A percentile compares a stretch with the other conserved stretches of the same genome.
Evolutionary conservation across 2,329 filamentous ascomycete species (phyloP).

Genomic region (Talaromyces funiculosus): DNA sequence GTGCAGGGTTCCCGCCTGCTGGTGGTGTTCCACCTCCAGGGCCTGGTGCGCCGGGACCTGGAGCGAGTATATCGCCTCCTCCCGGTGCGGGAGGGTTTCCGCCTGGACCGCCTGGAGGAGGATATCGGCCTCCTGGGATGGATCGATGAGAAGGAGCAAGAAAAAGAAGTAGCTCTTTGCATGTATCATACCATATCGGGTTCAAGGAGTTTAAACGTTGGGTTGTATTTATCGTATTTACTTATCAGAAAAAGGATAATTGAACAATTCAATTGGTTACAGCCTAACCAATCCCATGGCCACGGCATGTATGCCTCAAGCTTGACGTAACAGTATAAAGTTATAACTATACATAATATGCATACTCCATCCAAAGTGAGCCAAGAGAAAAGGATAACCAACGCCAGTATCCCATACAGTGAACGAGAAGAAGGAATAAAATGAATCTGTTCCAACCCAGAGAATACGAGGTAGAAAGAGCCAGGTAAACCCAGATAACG

Average conservation of each 20-base stretch:
- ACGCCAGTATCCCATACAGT: slow-evolving; percentile 1
- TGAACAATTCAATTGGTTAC: not conserved
- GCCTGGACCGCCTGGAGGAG: not conserved
- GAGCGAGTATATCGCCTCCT: slow-evolving; percentile 9
- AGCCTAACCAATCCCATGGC: not conserved
- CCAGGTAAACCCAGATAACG: not conserved
- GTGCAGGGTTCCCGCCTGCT: slow-evolving; percentile 30
- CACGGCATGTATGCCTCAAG: not conserved
- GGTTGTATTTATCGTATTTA: not conserved
- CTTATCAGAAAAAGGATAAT: not conserved
- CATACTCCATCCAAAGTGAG: not conserved
- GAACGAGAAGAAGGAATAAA: not conserved
- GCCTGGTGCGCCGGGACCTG: slow-evolving; percentile 16
- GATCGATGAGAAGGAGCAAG: no score
- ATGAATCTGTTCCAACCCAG: not conserved
- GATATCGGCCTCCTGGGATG: not conserved
- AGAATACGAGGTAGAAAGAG: not conserved
- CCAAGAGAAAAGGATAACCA: not conserved
- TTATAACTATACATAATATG: not conserved
- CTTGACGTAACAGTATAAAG: not conserved
- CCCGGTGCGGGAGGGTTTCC: not conserved
- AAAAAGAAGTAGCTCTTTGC: no score
- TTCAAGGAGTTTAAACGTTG: not conserved
- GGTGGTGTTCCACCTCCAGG: slow-evolving; percentile 18
- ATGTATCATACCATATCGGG: not conserved